Evolutionary conservation across 2,329 filamentous ascomycete genomes (phyloP), one percentile per base, ranked within the genome.

Genomic region (Endothia cerciana): DNA sequence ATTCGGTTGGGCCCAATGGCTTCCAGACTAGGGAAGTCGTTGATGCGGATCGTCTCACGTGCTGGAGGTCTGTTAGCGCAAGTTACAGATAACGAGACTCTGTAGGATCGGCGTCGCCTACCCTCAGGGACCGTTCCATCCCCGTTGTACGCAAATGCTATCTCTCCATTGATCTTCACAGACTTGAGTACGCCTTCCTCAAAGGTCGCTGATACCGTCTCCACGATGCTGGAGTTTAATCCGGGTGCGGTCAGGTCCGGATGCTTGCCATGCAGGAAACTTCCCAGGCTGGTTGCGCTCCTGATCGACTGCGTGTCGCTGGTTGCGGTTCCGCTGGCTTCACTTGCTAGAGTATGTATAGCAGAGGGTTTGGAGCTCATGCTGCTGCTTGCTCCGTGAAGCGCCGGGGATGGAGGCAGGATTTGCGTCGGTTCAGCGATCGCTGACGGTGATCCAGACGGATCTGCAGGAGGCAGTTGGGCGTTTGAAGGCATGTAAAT

Each of bases 1-100:
- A 93, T 91, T 53, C 93, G 92, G 76, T 99, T 99, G 1, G 94
- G 93, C 0, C 93, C 94, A 65, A 99, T 94, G 73, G 92, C 93
- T 73, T 98, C 95, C 6, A 99, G 85, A n/a, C 86, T 85, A 11
- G 89, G 80, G 75, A 97, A 97, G 75, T 97, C 95, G 73, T 97
- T 92, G 67, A 99, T 87, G 25, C 92, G 89, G 70, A 98, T 90
- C 1, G 82, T 89, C 72, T 94, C 85, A 38, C 81, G 80, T 25
- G 79, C 85, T 87, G 36, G 1, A 22, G 25, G 36, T 28, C 33
- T 62, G 51, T 70, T 38, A 69, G 64, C 22, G 53, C 22, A 56
- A 36, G 56, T 28, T 56, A 1, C 19, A 30, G 1, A 1, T 17
- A 49, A 49, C 5, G 53, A 13, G n/a, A 40, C 49, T 6, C n/a